Base-by-base conservation (phyloP, 768 basidiomycete genomes). In the Lactarius hatsudake region DNA sequence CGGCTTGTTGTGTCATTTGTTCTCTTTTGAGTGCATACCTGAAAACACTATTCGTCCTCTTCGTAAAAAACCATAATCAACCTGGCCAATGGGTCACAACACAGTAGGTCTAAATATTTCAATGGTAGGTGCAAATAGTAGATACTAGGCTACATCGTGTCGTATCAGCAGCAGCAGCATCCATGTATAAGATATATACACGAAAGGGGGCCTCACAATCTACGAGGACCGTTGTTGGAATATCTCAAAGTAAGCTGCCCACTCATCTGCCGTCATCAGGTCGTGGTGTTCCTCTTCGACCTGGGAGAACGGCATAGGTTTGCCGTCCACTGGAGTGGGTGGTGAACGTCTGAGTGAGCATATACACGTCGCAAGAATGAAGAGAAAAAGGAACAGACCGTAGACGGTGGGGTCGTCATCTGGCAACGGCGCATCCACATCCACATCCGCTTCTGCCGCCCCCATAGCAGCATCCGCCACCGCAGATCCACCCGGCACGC, bases 211-310 rank as follows among this genome's bases (percentile, higher is more conserved):
- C 43, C n/a, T 56, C 34, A 58, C 57, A 34, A 38, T 48, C 57
- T 63, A 67, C 28, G 60, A 28, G 32, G 68, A 69, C 61, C 76
- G 81, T 61, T 82, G 79, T 76, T 86, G 84, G 74, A 87, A 80
- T 67, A 92, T 80, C 71, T 90, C 86, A 74, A 88, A 93, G 78
- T 85, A 94, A 40, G 86, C 86, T 36, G 88, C 87, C 74, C 96
- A 96, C 77, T 97, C 95, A 64, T 96, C 95, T 2, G 92, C 88
- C 4, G 92, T 93, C 95, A 97, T 97, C 71, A 88, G 74, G 57
- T 94, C 95, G 72, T 94, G 90, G 74, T 96, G 90, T 71, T 94
- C 96, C 72, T 97, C 95, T 3, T 92, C 96, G 53, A 98, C 86
- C 69, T 88, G 81, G 4, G 88, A 91, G 72, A 91, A 89, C 8